Evolutionary conservation across 352 stramenopile species (phyloP), one percentile per base, ranked within the genome.

Genomic region (Globisporangium cederbergense): DNA sequence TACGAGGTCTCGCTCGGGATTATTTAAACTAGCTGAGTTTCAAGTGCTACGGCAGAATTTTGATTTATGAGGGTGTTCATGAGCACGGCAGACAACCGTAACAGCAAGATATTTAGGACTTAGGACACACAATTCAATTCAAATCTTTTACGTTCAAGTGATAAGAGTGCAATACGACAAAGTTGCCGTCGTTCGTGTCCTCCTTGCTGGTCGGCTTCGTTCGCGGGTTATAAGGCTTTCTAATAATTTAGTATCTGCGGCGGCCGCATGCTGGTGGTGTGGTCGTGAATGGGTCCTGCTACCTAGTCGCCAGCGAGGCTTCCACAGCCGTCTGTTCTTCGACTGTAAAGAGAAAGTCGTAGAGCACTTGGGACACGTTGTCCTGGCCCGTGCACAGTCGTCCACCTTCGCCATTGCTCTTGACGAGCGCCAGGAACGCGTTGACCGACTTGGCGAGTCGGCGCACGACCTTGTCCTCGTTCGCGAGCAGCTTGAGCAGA

Each of bases 1-100:
- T 54, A 50, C 20, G 43, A 34, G 20, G 20, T 53, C 25, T 62
- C 59, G 28, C 53, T 71, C 4, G 65, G 65, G 7, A 71, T 71
- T 49, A 60, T 60, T 36, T 66, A 43, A 60, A 2, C 16, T 5
- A 38, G 49, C 16, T 2, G 25, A 9, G 13, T 14, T 45, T 10
- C 8, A 3, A 52, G 5, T 7, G 18, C 0, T 36, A 16, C 25
- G 0, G 1, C 11, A 20, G 4, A n/a, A 52, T 25, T 32, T 6
- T 55, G 34, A 40, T 55, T 55, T 32, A n/a, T 38, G 49, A 54
- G 8, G 46, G 13, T 22, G 25, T 40, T 40, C 34, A 9, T 8
- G 34, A 40, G 34, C 34, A 40, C 34, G 25, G 25, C 25, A 28
- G 25, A 28, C 25, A 28, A 28, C 25, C 25, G 25, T 28, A 8